phyloP scores from a whole-genome alignment of 495 filamentous ascomycete genomes.

The Penicillium psychrofluorescens region DNA sequence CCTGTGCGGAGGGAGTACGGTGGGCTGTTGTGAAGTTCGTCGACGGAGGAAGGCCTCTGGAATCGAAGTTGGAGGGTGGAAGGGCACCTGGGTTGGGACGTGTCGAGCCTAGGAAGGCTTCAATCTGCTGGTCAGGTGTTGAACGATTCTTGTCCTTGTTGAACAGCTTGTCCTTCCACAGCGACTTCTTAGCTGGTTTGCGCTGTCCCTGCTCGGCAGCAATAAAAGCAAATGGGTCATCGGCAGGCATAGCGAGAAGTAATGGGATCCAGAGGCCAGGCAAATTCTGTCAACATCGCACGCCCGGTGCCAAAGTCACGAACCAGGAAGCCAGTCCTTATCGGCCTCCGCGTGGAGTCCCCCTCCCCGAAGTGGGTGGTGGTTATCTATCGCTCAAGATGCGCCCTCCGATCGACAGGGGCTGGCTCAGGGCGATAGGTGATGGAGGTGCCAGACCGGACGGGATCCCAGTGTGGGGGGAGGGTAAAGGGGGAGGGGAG shows the following conservation, averaged over 20 bases:
- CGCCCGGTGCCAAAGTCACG: not conserved
- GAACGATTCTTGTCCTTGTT: constrained; percentile 32
- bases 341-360: constrained; percentile 1
- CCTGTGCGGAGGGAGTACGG: constrained; percentile 18
- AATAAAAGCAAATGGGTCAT: constrained; percentile 34
- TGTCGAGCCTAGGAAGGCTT: constrained; percentile 36
- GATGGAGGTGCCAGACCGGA: no score
- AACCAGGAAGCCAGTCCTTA: constrained; percentile 12
- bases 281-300: constrained; percentile 12
- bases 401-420: constrained; percentile 16
- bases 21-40: constrained; percentile 7
- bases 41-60: constrained; percentile 7
- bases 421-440: not conserved
- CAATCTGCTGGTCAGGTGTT: constrained; percentile 35
- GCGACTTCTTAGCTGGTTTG: constrained; percentile 30
- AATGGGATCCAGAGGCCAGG: constrained; percentile 4
- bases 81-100: constrained; percentile 6
- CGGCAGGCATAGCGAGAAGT: constrained; percentile 27
- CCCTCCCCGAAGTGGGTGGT: constrained; percentile 1
- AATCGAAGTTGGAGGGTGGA: constrained; percentile 8
- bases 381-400: not conserved
- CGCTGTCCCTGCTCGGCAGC: constrained; percentile 21
- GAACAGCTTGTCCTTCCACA: constrained; percentile 45
- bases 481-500: not conserved
- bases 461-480: not conserved